A percentile compares a stretch with the other conserved stretches of the same genome.
phyloP scores from a whole-genome alignment of 139 green algal species.

The Zygnema cylindricum region DNA sequence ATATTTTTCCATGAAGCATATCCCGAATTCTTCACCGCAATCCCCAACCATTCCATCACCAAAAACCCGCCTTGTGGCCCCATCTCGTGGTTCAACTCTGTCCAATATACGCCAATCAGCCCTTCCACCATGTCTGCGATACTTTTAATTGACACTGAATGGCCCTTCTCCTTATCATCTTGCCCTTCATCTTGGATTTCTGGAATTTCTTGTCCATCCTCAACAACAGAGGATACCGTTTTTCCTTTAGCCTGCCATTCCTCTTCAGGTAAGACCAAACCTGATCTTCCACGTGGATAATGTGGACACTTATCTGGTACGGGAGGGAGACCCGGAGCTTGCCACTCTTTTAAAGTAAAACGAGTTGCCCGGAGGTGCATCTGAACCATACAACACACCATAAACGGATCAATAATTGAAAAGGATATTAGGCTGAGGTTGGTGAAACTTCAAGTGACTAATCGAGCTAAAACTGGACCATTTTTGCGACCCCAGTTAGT shows the following conservation, averaged over 20 bases:
- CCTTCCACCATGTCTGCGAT: slow-evolving; percentile 49
- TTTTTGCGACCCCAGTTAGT: too few species aligned
- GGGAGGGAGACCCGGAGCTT: background rate
- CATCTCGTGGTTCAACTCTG: background rate
- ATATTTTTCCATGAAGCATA: background rate
- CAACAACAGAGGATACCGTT: too few species aligned
- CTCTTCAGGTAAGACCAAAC: too few species aligned
- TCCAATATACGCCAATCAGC: slow-evolving; percentile 13
- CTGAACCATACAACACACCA: too few species aligned
- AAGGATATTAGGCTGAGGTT: too few species aligned
- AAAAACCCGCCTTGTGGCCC: background rate
- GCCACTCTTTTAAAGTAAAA: background rate
- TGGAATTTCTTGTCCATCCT: too few species aligned
- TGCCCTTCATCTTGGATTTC: too few species aligned
- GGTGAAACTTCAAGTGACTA: too few species aligned
- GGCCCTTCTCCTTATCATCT: background rate
- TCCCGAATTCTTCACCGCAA: background rate
- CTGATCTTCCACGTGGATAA: background rate
- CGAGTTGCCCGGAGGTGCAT: background rate
- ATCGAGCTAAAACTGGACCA: too few species aligned
- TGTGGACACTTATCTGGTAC: background rate
- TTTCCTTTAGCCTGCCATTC: background rate
- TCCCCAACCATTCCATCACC: slow-evolving; percentile 48
- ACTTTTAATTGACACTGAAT: slow-evolving; percentile 12
- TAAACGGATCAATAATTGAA: too few species aligned